Base-by-base conservation (phyloP, 116 monocot genomes). In the Zostera marina region DNA sequence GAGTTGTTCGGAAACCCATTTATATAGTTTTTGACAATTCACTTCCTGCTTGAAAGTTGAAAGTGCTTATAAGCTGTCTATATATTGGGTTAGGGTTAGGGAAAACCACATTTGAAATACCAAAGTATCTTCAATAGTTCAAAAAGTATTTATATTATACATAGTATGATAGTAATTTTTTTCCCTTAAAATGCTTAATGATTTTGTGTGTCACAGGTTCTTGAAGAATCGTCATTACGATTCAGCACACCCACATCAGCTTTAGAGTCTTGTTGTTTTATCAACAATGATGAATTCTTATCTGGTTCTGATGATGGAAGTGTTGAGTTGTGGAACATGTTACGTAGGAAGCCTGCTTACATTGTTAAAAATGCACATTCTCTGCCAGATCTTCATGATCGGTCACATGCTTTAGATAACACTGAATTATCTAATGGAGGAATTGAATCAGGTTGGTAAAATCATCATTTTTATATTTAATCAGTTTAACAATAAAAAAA, bases 231-330 rank as follows among this genome's bases (percentile, higher is more conserved):
- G 47, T 85, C 85, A 47, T 63, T 90, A 59, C 62, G 83, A 20
- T 98, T 74, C 58, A 80, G 96, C 16, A 72, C 82, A 53, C 78
- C 96, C 60, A 68, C 72, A 54, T 65, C 96, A 56, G 86, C 96
- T 57, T 74, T 85, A 55, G 96, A 98, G 41, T 89, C 90, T 54
- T 72, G 85, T 58, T 89, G 90, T 74, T 98, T 98, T 58, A 80
- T 98, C 56, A 85, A 74, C 66, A 86, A 89, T 59, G 83, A 70
- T 20, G 85, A 89, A 68, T 98, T 82, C 55, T 54, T 98, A 54
- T 85, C 85, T 69, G 96, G 96, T 6, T 98, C 96, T 44, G 96
- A 98, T 73, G 82, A 98, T 76, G 89, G 96, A 55, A 98, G 80
- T 63, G 68, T 98, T 54, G 83, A 85, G 43, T 73, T 89, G 48